phyloP scores from a whole-genome alignment of 2,329 filamentous ascomycete genomes.

The Balansia obtecta region DNA sequence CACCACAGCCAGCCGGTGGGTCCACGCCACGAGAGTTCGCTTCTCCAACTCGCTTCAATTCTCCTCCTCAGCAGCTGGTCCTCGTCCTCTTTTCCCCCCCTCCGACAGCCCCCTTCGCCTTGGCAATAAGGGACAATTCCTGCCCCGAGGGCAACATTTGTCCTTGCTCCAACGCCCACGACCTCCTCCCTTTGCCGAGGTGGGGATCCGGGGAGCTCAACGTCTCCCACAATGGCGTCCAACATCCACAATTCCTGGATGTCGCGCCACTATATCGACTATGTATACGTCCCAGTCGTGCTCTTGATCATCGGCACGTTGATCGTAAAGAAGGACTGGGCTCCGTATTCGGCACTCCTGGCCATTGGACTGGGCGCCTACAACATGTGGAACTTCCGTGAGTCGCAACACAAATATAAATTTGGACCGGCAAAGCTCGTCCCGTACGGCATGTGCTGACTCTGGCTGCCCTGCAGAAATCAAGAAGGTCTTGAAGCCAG shows the following conservation, averaged over 20 bases:
- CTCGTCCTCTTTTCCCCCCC: background rate
- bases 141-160: background rate
- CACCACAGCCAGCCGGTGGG: slow-evolving; percentile 1
- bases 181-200: background rate
- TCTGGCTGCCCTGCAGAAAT: slow-evolving; percentile 37
- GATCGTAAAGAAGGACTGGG: slow-evolving; percentile 69
- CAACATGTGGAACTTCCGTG: slow-evolving; percentile 63
- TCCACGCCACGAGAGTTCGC: background rate
- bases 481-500: slow-evolving; percentile 75
- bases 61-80: background rate
- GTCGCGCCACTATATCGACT: slow-evolving; percentile 57
- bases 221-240: slow-evolving; percentile 13
- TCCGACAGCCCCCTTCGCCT: too few relatives aligned
- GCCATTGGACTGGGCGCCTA: slow-evolving; percentile 54
- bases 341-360: slow-evolving; percentile 55
- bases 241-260: slow-evolving; percentile 19
- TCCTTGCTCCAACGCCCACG: background rate
- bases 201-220: background rate
- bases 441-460: slow-evolving; percentile 7
- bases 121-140: background rate
- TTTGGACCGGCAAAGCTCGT: background rate
- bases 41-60: background rate
- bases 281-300: slow-evolving; percentile 72
- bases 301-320: slow-evolving; percentile 64
- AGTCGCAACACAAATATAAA: slow-evolving; percentile 23